Evolutionary conservation across 768 basidiomycete genomes (phyloP).

Genomic region (Russula griseocarnosa): DNA sequence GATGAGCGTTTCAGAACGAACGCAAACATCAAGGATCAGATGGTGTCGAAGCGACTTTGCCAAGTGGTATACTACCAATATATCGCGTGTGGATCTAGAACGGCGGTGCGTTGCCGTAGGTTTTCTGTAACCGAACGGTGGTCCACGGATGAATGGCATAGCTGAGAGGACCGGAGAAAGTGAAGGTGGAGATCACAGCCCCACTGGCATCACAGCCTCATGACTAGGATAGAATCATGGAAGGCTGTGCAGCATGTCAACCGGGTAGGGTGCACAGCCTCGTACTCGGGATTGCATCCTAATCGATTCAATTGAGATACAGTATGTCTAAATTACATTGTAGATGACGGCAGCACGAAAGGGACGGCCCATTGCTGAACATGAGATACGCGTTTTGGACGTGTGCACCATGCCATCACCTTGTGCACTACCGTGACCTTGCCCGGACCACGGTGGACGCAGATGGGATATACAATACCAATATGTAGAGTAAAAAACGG

Average conservation of each 20-base stretch:
- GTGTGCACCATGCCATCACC: background rate
- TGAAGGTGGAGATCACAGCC: background rate
- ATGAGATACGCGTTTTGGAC: background rate
- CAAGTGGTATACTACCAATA: background rate
- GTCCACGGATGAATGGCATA: background rate
- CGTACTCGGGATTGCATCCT: background rate
- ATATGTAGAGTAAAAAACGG: background rate
- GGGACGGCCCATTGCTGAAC: background rate
- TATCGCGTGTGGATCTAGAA: background rate
- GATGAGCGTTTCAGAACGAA: background rate
- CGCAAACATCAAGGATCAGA: slow-evolving; percentile 14
- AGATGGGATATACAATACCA: background rate
- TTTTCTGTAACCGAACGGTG: background rate
- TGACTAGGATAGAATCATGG: no score
- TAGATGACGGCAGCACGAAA: background rate
- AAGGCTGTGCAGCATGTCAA: slow-evolving; percentile 6
- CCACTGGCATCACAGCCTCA: slow-evolving; percentile 15
- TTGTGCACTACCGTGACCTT: background rate
- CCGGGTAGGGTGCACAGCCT: background rate
- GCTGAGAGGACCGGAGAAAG: background rate
- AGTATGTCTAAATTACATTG: background rate
- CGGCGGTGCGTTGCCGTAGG: background rate
- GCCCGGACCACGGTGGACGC: no score
- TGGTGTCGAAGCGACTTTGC: background rate
- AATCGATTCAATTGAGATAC: background rate